Evolutionary conservation across 108 stramenopile genomes (phyloP), one percentile per base, ranked within the genome.

Genomic region (Bacterosira constricta): DNA sequence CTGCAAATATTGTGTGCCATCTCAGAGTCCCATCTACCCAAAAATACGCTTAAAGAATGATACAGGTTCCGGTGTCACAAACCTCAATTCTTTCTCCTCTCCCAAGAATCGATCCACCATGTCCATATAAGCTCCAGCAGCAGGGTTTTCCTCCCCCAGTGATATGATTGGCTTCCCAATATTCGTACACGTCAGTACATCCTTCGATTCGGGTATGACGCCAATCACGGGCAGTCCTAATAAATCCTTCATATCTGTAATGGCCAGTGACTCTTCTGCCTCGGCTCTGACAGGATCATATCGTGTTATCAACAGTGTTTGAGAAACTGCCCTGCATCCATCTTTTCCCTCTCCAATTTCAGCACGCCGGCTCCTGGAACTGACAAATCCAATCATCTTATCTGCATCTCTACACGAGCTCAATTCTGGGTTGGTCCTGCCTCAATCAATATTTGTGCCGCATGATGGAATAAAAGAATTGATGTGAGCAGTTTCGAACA

Each of bases 361-460:
- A 18, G 88, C 84, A 12, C 85, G 31, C 23, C 84, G 53, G 4
- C 82, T 83, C 20, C 69, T 69, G 50, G 71, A 67, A 64, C 78
- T 66, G 47, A 89, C 83, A 58, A 89, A 89, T 26, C 88, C 88
- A 64, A 89, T 81, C 88, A 89, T 89, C 69, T 89, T 89, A 70
- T 89, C 88, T 29, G 84, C 84, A 67, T 89, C 88, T 3, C 88
- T 60, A 68, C 84, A 85, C 18, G 75, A 73, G 45, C 63, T 67
- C 21, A 89, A 69, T 62, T 86, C 88, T 2, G 88, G 88, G 61
- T 89, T 89, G 3, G 85, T 84, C 26, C 46, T 47, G 6, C 23
- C 1, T 18, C 23, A 23, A 5, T 47, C 18, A 18, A 18, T 7
- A 6, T 45, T 6, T 45, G 2, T 3, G 15, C 3, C 3, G 18